These are phyloP conservation scores for Clitopilus hobsonii DNA, from an alignment of 768 basidiomycete species.

Conservation along the genomic window DNA sequence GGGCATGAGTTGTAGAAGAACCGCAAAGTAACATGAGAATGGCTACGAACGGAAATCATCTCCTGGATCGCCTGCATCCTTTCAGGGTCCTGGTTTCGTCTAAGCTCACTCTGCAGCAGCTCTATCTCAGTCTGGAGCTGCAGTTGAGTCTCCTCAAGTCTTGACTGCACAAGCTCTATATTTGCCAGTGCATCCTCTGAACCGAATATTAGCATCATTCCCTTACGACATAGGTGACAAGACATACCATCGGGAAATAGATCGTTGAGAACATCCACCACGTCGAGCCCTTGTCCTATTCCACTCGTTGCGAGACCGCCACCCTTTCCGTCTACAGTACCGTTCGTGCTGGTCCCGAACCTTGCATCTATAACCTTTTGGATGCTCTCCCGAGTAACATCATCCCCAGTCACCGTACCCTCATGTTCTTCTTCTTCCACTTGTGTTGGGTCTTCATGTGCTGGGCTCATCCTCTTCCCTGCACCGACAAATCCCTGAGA, in stretches of 20 bases:
- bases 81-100: conserved; percentile 77
- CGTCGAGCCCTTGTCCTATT: not conserved
- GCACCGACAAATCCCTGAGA: no score
- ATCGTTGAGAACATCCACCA: conserved; percentile 50
- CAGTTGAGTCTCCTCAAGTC: conserved; percentile 64
- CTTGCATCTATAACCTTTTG: not conserved
- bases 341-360: conserved; percentile 15
- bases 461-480: not conserved
- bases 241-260: conserved; percentile 76
- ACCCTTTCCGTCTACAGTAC: conserved; percentile 20
- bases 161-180: conserved; percentile 65
- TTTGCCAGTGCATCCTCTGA: conserved; percentile 74
- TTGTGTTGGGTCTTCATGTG: not conserved
- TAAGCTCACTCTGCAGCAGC: conserved; percentile 59
- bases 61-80: conserved; percentile 90
- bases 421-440: not conserved
- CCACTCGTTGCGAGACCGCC: not conserved
- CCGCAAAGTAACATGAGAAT: conserved; percentile 4
- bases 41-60: conserved; percentile 79
- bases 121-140: conserved; percentile 72
- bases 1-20: not conserved
- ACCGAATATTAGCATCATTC: conserved; percentile 13
- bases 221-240: not conserved
- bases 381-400: not conserved
- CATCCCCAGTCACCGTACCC: not conserved